Base-by-base conservation (phyloP, 2,329 filamentous ascomycete genomes). In the Parasarocladium wereldwijsianum region DNA sequence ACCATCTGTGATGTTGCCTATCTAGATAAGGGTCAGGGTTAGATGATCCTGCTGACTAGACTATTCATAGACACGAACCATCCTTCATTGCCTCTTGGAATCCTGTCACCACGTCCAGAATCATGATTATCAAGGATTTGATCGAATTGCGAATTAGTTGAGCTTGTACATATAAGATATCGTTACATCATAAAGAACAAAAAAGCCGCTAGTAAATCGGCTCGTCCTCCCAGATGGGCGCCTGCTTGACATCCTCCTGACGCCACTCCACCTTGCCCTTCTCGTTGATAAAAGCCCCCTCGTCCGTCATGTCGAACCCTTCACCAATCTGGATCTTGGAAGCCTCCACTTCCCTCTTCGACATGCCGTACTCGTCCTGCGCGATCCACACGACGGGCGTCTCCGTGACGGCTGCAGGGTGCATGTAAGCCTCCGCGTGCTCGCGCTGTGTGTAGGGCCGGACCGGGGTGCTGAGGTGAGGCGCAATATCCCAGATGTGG, bases 341-440 rank as follows among this genome's bases (percentile, higher is more conserved):
- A 13, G 10, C 23, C 10, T 24, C 9, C 12, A 90, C 63, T 52
- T 93, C 85, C 47, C 90, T 80, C 42, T 64, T 65, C 31, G 75
- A 82, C 24, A 93, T 68, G 7, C 83, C 80, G 15, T 74, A 68
- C 2, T 65, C 55, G 43, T 93, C 85, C 34, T 69, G 64, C 0
- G 85, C 83, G 32, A 93, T 80, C 85, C 85, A 93, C n/a, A 93
- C 60, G 17, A 83, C 55, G 2, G 81, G 80, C 53, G 40, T 63
- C 40, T 52, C 68, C 45, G 87, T 64, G 54, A 38, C 29, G 55
- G 53, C 0, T 76, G 66, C 0, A 83, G 82, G 38, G 85, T 75
- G 51, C 68, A 85, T 29, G 78, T 65, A 8, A 62, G 58, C 46
- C 32, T 17, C 5, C 15, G 19, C 14, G 78, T 70, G 2, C 70